A percentile compares a stretch with the other conserved stretches of the same genome.
Evolutionary conservation across 176 grass and related monocot species (phyloP).

Genomic region (Lolium perenne): DNA sequence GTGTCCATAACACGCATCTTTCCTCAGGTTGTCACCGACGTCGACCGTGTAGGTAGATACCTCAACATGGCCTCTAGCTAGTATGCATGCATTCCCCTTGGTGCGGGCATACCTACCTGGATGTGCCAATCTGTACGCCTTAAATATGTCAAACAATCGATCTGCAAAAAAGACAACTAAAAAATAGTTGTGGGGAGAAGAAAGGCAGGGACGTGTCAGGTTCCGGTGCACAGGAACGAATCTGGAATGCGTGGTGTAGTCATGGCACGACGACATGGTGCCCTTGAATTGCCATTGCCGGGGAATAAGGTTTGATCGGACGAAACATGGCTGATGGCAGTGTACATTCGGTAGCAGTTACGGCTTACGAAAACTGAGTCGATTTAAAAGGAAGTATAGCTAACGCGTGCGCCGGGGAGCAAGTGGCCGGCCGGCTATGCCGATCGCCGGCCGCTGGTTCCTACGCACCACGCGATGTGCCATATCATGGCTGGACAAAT

Average conservation of each 20-base stretch:
- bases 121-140: too few species aligned
- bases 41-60: background rate
- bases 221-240: background rate
- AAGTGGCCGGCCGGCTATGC: constrained; percentile 9
- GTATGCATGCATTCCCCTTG: too few species aligned
- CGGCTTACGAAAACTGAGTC: too few species aligned
- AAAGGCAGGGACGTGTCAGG: background rate
- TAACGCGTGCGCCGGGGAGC: background rate
- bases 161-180: background rate
- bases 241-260: background rate
- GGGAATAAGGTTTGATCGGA: too few species aligned
- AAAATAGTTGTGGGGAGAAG: background rate
- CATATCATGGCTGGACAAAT: background rate
- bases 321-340: background rate
- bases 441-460: background rate
- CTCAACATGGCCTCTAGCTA: background rate
- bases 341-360: too few species aligned
- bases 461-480: background rate
- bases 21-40: constrained; percentile 23
- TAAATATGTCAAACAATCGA: too few species aligned
- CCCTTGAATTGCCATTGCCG: background rate
- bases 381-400: too few species aligned
- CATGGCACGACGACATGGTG: background rate
- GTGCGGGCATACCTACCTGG: too few species aligned
- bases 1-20: background rate